Conservation (phyloP, 2,329 filamentous ascomycete species). For the Monosporascus sp. region DNA sequence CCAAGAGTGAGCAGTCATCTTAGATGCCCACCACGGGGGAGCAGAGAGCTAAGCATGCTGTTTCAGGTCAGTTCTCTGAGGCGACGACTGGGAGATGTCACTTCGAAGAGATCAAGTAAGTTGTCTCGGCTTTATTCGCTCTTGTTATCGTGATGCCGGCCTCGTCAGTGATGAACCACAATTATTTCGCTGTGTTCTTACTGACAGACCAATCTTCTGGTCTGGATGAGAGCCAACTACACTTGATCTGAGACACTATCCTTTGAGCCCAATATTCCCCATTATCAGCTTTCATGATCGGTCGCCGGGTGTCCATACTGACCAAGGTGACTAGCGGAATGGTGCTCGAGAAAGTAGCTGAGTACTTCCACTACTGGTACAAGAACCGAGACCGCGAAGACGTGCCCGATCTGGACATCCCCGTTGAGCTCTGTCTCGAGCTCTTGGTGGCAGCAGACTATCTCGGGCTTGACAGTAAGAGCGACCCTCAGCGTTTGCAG, state of each 20-base stretch:
- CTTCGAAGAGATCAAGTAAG: constrained; percentile 72
- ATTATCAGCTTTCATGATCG: constrained; percentile 6
- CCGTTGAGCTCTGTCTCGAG: constrained; percentile 73
- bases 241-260: constrained; percentile 56
- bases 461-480: constrained; percentile 61
- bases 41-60: constrained; percentile 4
- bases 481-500: background rate
- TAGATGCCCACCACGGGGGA: background rate
- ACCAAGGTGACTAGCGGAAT: constrained; percentile 49
- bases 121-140: constrained; percentile 4
- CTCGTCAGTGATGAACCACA: constrained; percentile 32
- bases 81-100: constrained; percentile 58
- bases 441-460: constrained; percentile 74
- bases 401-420: constrained; percentile 76
- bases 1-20: constrained; percentile 47
- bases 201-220: constrained; percentile 43
- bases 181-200: constrained; percentile 39
- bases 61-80: constrained; percentile 59
- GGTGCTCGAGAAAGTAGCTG: constrained; percentile 74
- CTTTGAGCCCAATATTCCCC: background rate
- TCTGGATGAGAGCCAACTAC: constrained; percentile 52
- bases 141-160: background rate
- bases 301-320: constrained; percentile 9
- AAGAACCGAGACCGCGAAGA: constrained; percentile 65
- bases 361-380: constrained; percentile 82